These are phyloP conservation scores for Aspergillus amoenus DNA, from an alignment of 2,329 filamentous ascomycete species.

Conservation along the genomic window DNA sequence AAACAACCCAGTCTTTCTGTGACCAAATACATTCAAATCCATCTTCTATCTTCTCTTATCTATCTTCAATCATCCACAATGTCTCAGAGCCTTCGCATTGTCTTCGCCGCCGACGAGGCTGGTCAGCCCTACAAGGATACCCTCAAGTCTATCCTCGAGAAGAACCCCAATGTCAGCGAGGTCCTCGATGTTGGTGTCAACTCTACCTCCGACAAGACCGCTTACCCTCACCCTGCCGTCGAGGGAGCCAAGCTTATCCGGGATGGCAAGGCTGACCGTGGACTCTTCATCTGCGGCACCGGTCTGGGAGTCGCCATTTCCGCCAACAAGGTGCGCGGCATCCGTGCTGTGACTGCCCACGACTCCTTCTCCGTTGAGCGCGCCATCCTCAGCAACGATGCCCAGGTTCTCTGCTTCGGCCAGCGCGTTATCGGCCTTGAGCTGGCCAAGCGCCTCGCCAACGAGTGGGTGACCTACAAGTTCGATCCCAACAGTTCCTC, in stretches of 20 bases:
- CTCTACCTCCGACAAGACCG: conserved; percentile 67
- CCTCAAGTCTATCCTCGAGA: conserved; percentile 70
- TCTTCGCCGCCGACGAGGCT: conserved; percentile 68
- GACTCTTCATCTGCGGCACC: conserved; percentile 77
- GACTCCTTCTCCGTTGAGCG: conserved; percentile 83
- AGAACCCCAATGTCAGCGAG: conserved; percentile 64
- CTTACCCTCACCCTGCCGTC: conserved; percentile 77
- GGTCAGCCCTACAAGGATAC: conserved; percentile 76
- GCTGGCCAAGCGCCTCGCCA: conserved; percentile 71
- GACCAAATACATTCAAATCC: background rate
- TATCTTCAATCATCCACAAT: conserved; percentile 20
- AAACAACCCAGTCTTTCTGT: background rate
- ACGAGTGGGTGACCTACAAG: conserved; percentile 80
- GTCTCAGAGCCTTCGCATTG: conserved; percentile 54
- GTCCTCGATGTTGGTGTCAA: conserved; percentile 75
- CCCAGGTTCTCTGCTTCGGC: conserved; percentile 83
- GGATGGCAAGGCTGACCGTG: conserved; percentile 65
- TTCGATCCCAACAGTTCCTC: conserved; percentile 70
- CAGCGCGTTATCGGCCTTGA: conserved; percentile 81
- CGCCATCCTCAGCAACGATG: conserved; percentile 78
- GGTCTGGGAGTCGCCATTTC: conserved; percentile 82
- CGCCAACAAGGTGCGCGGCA: conserved; percentile 84
- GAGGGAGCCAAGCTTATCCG: conserved; percentile 61
- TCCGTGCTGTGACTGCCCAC: conserved; percentile 85
- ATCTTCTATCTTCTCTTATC: background rate